Evolutionary conservation across 2,329 filamentous ascomycete species (phyloP), one percentile per base, ranked within the genome.

Genomic region (Neonectria magnoliae): DNA sequence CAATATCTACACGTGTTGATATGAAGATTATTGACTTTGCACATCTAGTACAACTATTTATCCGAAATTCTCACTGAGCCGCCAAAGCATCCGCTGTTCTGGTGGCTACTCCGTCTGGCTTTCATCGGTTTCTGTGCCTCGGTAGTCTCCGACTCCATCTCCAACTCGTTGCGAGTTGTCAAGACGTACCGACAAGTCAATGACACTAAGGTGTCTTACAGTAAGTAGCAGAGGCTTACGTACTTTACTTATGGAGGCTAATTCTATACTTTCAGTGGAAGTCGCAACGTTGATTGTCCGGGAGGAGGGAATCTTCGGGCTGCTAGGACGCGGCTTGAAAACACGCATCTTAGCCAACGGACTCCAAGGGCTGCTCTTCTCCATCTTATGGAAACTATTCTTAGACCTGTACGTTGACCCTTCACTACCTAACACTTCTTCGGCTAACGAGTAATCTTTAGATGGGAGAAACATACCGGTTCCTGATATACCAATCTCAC

Each of bases 131-230:
- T 84, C 62, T 76, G 79, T 8, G 82, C 82, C 2, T 82, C 82
- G 0, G 65, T 83, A 5, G 73, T 84, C 0, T 84, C 82, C 0
- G 82, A 84, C 45, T 78, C 79, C 0, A 77, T 84, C 3, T 84
- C 82, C 2, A 84, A 84, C 67, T 84, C 82, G 0, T 53, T 84
- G 47, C 72, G 82, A 27, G 82, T 84, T 0, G 78, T 84, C 5
- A 84, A 84, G 71, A 84, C 82, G 0, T 84, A 83, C 60, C 81
- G 82, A 1, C 82, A 84, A 65, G 82, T 84, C 62, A 84, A 84
- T 56, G 81, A 84, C 18, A 81, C 77, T 4, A 76, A 82, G 50
- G 77, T 84, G 1, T 83, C 82, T 2, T 84, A 84, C 44, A 64
- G 82, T 84, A 73, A 73, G 75, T 38, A 0, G 11, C 18, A n/a